phyloP scores from a whole-genome alignment of 768 basidiomycete genomes.

The Sarcomyxa edulis region DNA sequence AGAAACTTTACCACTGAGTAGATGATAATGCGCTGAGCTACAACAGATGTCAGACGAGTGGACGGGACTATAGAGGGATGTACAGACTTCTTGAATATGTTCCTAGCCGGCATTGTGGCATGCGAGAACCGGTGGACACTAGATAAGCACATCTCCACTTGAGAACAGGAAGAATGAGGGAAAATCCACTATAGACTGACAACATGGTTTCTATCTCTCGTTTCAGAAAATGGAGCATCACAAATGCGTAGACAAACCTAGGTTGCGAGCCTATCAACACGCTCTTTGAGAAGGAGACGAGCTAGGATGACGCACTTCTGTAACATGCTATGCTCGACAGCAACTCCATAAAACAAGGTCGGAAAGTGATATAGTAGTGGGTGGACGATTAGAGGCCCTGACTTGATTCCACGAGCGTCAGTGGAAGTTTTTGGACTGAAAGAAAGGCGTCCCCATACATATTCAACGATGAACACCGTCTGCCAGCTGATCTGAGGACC shows the following conservation, averaged over 20 bases:
- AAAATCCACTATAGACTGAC: conserved; percentile 33
- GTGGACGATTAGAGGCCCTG: conserved; percentile 86
- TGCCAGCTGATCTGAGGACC: conserved; percentile 88
- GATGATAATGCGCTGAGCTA: conserved; percentile 88
- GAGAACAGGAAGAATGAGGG: neutral
- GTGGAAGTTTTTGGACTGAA: too few species aligned
- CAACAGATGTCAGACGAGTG: neutral
- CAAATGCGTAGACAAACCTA: conserved; percentile 65
- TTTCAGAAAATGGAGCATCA: conserved; percentile 86
- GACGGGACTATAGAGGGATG: neutral
- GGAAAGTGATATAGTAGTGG: conserved; percentile 77
- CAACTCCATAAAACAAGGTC: conserved; percentile 59
- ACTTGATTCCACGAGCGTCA: conserved; percentile 41
- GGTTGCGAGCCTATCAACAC: conserved; percentile 4
- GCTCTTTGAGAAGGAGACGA: neutral
- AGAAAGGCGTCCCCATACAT: conserved; percentile 48
- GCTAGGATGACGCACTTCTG: conserved; percentile 53
- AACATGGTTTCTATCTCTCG: conserved; percentile 91
- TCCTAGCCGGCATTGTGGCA: conserved; percentile 83
- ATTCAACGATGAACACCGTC: conserved; percentile 91
- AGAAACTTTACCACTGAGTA: conserved; percentile 51
- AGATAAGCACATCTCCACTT: conserved; percentile 3
- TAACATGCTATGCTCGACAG: conserved; percentile 68
- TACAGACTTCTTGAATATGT: conserved; percentile 84
- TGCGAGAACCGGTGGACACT: conserved; percentile 95